Evolutionary conservation across 2,329 filamentous ascomycete species (phyloP).

Genomic region (Thermoascus crustaceus): DNA sequence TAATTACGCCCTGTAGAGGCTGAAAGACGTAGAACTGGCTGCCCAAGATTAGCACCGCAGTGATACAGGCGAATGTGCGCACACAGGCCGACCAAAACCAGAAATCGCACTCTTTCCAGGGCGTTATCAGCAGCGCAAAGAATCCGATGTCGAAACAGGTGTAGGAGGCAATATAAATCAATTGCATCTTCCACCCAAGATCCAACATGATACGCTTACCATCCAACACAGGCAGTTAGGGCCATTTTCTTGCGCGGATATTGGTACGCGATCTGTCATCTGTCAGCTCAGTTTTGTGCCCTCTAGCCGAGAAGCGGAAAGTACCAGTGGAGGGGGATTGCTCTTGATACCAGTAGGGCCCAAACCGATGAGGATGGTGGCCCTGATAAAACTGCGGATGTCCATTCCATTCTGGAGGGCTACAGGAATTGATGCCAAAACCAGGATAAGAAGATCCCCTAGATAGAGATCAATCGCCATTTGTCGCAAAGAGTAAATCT

Average conservation of each 20-base stretch:
- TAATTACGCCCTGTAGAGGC: slow-evolving; percentile 53
- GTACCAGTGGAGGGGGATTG: slow-evolving; percentile 47
- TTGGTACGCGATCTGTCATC: slow-evolving; percentile 54
- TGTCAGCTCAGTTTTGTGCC: too few relatives aligned
- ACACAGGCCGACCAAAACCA: slow-evolving; percentile 60
- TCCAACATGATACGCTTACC: slow-evolving; percentile 57
- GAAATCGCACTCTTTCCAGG: slow-evolving; percentile 58
- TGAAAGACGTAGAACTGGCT: slow-evolving; percentile 40
- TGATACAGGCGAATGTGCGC: slow-evolving; percentile 55
- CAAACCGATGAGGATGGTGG: slow-evolving; percentile 55
- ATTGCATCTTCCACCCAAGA: slow-evolving; percentile 56
- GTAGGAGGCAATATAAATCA: slow-evolving; percentile 69
- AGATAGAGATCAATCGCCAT: too few relatives aligned
- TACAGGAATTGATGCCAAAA: slow-evolving; percentile 46
- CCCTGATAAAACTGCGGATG: slow-evolving; percentile 48
- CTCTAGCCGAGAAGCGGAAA: slow-evolving; percentile 8
- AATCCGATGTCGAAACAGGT: slow-evolving; percentile 67
- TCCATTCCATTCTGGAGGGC: slow-evolving; percentile 44
- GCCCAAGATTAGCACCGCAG: slow-evolving; percentile 45
- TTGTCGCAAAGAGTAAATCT: too few relatives aligned
- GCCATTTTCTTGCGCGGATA: slow-evolving; percentile 51
- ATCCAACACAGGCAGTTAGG: slow-evolving; percentile 32
- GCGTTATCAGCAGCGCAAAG: slow-evolving; percentile 58
- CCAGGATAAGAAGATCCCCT: slow-evolving; percentile 46
- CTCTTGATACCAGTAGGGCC: slow-evolving; percentile 64